These are phyloP conservation scores for Saturnispora hagleri DNA, from an alignment of 805 yeast species.

Conservation along the genomic window DNA sequence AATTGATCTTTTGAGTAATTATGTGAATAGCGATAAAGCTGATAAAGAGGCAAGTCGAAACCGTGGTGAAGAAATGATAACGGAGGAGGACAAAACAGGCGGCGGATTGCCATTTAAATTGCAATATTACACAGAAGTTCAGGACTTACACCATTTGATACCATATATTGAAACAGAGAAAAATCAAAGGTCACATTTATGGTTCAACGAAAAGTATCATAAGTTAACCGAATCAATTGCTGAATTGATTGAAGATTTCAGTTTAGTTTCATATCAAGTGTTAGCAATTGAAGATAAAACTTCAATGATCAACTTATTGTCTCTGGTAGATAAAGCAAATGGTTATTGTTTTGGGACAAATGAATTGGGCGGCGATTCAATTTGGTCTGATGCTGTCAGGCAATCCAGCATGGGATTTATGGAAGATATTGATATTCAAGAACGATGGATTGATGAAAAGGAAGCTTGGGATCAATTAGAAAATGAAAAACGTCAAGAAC, in stretches of 20 bases:
- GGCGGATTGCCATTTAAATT: constrained; percentile 76
- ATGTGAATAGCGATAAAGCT: constrained; percentile 23
- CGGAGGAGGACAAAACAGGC: constrained; percentile 22
- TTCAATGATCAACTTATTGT: constrained; percentile 76
- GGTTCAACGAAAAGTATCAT: constrained; percentile 35
- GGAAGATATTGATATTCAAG: constrained; percentile 71
- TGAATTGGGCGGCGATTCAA: constrained; percentile 93
- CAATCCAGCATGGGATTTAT: constrained; percentile 48
- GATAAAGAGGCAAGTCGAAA: constrained; percentile 16
- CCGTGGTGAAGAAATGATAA: constrained; percentile 10
- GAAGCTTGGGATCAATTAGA: constrained; percentile 63
- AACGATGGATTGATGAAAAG: constrained; percentile 89
- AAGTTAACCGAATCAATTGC: constrained; percentile 68
- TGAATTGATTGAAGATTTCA: constrained; percentile 79
- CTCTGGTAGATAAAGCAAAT: constrained; percentile 78
- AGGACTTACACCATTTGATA: constrained; percentile 60
- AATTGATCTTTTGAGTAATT: constrained; percentile 69
- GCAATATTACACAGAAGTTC: constrained; percentile 87
- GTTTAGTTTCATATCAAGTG: constrained; percentile 81
- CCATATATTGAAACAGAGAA: constrained; percentile 70
- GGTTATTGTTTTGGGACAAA: constrained; percentile 91
- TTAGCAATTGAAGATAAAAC: constrained; percentile 84
- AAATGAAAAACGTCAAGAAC: constrained; percentile 34
- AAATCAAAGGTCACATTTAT: constrained; percentile 52
- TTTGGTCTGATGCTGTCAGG: constrained; percentile 95